Evolutionary conservation across 2,329 filamentous ascomycete genomes (phyloP).

Genomic region (Diaporthe helianthi): DNA sequence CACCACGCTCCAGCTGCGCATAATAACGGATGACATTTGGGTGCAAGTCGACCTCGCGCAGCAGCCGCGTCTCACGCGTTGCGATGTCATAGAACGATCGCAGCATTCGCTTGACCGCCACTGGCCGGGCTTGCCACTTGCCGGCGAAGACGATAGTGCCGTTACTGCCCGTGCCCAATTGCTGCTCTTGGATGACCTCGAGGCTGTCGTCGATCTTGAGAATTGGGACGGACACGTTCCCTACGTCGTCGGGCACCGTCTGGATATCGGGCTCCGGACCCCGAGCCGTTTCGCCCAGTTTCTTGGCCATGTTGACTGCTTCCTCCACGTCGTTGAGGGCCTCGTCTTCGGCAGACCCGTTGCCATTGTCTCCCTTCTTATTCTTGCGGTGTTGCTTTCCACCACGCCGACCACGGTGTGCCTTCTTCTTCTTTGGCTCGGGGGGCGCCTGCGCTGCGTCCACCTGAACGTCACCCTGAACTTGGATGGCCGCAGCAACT

Average conservation of each 20-base stretch:
- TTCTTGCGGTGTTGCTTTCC: slow-evolving; percentile 72
- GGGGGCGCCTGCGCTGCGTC: slow-evolving; percentile 39
- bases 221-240: slow-evolving; percentile 65
- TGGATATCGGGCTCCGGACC: slow-evolving; percentile 68
- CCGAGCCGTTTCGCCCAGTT: slow-evolving; percentile 57
- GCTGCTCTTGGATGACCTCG: slow-evolving; percentile 68
- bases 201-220: slow-evolving; percentile 69
- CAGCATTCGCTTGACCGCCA: slow-evolving; percentile 96
- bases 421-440: slow-evolving; percentile 68
- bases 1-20: slow-evolving; percentile 84
- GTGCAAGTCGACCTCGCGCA: slow-evolving; percentile 94
- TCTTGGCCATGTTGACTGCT: slow-evolving; percentile 64
- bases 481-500: not conserved
- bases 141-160: slow-evolving; percentile 96
- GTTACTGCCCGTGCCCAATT: slow-evolving; percentile 84
- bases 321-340: slow-evolving; percentile 63
- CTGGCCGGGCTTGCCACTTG: slow-evolving; percentile 90
- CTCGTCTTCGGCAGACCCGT: slow-evolving; percentile 59
- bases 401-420: slow-evolving; percentile 74
- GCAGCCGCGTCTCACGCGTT: slow-evolving; percentile 87
- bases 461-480: not conserved
- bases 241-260: slow-evolving; percentile 63
- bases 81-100: slow-evolving; percentile 96
- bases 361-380: slow-evolving; percentile 59
- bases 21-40: slow-evolving; percentile 97